These are phyloP conservation scores for Eucalyptus globulus DNA, from an alignment of 345 rosid species.

Conservation along the genomic window DNA sequence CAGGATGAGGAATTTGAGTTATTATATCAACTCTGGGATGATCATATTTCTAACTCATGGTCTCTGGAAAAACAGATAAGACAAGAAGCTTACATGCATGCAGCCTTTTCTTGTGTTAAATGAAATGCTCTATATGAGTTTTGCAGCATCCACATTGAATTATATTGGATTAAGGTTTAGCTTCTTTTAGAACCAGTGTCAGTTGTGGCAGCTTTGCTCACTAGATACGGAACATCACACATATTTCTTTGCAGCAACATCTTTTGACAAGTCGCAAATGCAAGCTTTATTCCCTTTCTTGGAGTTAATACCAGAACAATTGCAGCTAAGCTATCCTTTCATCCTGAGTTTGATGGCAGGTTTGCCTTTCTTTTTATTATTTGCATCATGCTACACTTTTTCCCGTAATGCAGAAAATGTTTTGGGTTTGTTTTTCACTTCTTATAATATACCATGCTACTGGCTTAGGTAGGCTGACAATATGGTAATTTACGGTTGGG, in stretches of 20 bases:
- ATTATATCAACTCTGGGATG: neutral
- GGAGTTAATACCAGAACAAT: constrained; percentile 33
- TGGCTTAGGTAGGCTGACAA: neutral
- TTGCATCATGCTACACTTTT: neutral
- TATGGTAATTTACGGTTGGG: neutral
- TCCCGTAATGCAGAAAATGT: neutral
- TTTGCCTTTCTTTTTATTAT: constrained; percentile 1
- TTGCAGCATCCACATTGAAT: neutral
- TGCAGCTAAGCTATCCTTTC: constrained; percentile 5
- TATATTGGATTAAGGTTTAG: neutral
- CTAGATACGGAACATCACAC: neutral
- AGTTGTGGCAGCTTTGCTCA: neutral
- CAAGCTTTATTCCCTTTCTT: constrained; percentile 39
- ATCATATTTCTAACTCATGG: neutral
- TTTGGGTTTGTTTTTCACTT: neutral
- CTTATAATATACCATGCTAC: neutral
- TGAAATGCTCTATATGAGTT: neutral
- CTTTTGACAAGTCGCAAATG: constrained; percentile 44
- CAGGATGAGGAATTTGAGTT: neutral
- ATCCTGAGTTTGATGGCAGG: constrained; percentile 37
- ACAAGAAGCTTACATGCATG: neutral
- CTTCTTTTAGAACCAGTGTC: neutral
- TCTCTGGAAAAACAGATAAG: neutral
- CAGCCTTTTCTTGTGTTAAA: neutral
- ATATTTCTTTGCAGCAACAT: constrained; percentile 50